These are phyloP conservation scores for Trametes pubescens DNA, from an alignment of 1,284 basidiomycete genomes.

Conservation along the genomic window DNA sequence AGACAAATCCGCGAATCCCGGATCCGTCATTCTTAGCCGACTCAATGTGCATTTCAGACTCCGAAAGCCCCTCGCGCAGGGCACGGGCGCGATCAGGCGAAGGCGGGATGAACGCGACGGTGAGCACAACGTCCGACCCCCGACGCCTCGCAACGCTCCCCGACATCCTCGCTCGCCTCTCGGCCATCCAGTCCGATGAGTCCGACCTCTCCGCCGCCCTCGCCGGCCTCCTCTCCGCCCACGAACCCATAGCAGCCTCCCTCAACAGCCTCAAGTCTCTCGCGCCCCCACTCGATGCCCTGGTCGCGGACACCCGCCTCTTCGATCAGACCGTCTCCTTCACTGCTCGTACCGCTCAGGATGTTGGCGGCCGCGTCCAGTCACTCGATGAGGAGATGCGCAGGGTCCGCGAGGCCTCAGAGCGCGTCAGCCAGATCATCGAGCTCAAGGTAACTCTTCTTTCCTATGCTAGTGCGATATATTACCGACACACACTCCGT, in stretches of 20 bases:
- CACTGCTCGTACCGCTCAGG: constrained; percentile 85
- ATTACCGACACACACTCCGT: constrained; percentile 11
- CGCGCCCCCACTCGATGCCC: constrained; percentile 66
- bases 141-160: constrained; percentile 64
- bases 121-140: constrained; percentile 20
- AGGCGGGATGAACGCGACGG: not conserved
- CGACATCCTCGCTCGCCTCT: constrained; percentile 75
- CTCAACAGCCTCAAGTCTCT: constrained; percentile 72
- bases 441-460: constrained; percentile 79
- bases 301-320: constrained; percentile 68
- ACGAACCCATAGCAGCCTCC: constrained; percentile 71
- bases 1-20: not conserved
- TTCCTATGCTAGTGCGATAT: constrained; percentile 2
- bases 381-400: constrained; percentile 91
- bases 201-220: constrained; percentile 81
- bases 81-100: not conserved
- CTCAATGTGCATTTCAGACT: not conserved
- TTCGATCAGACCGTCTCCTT: constrained; percentile 66
- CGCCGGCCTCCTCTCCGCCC: constrained; percentile 73
- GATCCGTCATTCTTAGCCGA: not conserved
- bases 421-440: constrained; percentile 87
- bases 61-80: not conserved
- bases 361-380: constrained; percentile 90
- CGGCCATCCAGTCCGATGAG: constrained; percentile 81
- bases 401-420: constrained; percentile 84